Percentiles rank a stretch among this genome's conserved stretches.
Conservation (phyloP, 192 early-diverging fungal species). For the Coemansia sp. region DNA sequence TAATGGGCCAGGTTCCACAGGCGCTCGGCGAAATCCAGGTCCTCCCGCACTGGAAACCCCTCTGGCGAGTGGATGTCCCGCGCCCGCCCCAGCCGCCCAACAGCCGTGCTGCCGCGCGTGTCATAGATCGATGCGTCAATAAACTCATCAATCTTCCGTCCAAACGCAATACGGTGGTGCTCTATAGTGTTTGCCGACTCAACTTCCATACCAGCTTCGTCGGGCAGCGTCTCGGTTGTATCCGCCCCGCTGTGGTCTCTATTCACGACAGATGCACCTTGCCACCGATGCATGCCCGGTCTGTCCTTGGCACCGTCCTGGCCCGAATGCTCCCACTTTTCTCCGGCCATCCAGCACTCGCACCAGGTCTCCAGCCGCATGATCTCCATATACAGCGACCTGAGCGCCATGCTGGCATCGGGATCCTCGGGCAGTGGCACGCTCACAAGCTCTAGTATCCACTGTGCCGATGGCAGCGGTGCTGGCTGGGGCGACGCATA, state of each 20-base stretch:
- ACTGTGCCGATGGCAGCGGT: slow-evolving; percentile 34
- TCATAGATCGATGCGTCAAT: slow-evolving; percentile 30
- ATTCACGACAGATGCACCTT: not conserved
- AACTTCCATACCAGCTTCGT: not conserved
- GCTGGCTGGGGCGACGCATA: slow-evolving; percentile 7
- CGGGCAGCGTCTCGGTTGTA: not conserved
- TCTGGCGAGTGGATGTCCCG: slow-evolving; percentile 1
- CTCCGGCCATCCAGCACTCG: slow-evolving; percentile 20
- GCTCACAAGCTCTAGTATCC: slow-evolving; percentile 44
- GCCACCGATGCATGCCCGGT: slow-evolving; percentile 11
- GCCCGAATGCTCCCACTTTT: slow-evolving; percentile 9
- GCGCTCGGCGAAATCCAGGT: slow-evolving; percentile 43
- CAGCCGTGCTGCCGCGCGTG: slow-evolving; percentile 9
- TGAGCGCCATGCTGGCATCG: slow-evolving; percentile 13
- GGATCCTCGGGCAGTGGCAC: slow-evolving; percentile 23
- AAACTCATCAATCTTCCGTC: slow-evolving; percentile 21
- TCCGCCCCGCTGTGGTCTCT: not conserved
- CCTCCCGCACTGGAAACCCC: slow-evolving; percentile 21
- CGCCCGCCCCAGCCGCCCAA: slow-evolving; percentile 1
- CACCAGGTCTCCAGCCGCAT: slow-evolving; percentile 37
- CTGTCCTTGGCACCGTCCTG: not conserved
- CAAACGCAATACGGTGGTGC: slow-evolving; percentile 21
- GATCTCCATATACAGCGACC: slow-evolving; percentile 24
- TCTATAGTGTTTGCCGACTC: not conserved
- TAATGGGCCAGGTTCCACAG: slow-evolving; percentile 36